Conservation (phyloP, 805 yeast species). For the Spathaspora girioi region DNA sequence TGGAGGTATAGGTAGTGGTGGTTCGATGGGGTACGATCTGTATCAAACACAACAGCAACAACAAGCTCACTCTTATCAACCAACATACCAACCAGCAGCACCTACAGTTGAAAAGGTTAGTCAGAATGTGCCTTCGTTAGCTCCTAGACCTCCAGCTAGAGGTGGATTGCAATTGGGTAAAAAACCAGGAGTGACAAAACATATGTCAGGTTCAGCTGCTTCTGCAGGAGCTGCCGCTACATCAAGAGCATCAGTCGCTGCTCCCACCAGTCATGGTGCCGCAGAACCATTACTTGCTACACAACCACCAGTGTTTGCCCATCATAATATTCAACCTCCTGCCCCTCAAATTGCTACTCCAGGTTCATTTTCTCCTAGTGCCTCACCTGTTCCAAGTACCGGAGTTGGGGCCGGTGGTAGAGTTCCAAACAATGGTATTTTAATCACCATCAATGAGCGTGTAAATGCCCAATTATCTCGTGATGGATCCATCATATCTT, state of each 20-base stretch:
- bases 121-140: neutral
- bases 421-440: conserved; percentile 67
- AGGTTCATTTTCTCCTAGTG: conserved; percentile 18
- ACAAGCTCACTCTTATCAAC: conserved; percentile 20
- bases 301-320: conserved; percentile 32
- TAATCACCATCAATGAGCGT: conserved; percentile 73
- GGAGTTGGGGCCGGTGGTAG: conserved; percentile 13
- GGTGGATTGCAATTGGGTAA: conserved; percentile 8
- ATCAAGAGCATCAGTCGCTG: neutral
- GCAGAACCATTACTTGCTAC: conserved; percentile 26
- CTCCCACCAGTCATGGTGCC: conserved; percentile 54
- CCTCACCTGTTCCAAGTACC: conserved; percentile 21
- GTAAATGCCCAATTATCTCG: conserved; percentile 74
- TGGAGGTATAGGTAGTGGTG: conserved; percentile 10
- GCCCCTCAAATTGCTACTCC: conserved; percentile 12
- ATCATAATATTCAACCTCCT: conserved; percentile 18
- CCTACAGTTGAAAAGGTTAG: conserved; percentile 18
- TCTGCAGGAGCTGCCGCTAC: neutral
- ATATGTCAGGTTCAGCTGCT: conserved; percentile 15
- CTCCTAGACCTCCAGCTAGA: conserved; percentile 4
- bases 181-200: conserved; percentile 11
- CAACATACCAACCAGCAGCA: conserved; percentile 21
- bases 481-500: conserved; percentile 67
- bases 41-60: conserved; percentile 16
- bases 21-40: conserved; percentile 11